Evolutionary conservation across 2,329 filamentous ascomycete genomes (phyloP).

Genomic region (Microdochium nivale): DNA sequence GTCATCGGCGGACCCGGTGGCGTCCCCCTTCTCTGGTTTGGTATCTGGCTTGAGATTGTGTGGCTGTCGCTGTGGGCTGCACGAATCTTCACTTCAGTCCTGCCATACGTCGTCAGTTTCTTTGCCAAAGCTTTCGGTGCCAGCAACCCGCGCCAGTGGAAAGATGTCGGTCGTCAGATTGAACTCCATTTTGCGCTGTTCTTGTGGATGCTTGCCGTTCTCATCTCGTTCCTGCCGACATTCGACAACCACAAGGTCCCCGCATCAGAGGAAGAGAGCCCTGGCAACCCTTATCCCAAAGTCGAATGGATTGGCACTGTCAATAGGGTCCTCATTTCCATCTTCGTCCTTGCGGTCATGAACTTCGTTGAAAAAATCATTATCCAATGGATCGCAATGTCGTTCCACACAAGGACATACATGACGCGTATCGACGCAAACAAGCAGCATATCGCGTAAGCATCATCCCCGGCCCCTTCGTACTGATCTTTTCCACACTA

Average conservation of each 20-base stretch:
- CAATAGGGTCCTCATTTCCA: constrained; percentile 76
- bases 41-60: constrained; percentile 88
- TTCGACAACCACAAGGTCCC: constrained; percentile 51
- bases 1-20: constrained; percentile 60
- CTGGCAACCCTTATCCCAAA: constrained; percentile 27
- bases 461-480: constrained; percentile 42
- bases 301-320: constrained; percentile 66
- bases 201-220: constrained; percentile 82
- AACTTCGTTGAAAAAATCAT: constrained; percentile 90
- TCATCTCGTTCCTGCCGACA: constrained; percentile 78
- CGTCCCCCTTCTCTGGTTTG: constrained; percentile 80
- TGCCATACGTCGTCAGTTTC: constrained; percentile 36
- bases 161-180: constrained; percentile 75
- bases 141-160: constrained; percentile 88
- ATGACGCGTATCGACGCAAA: constrained; percentile 85
- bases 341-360: constrained; percentile 72
- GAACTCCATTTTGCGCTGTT: constrained; percentile 82
- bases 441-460: constrained; percentile 69
- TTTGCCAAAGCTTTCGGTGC: constrained; percentile 67
- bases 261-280: constrained; percentile 27
- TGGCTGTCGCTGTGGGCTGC: constrained; percentile 87
- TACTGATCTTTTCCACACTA: constrained; percentile 30
- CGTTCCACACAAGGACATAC: constrained; percentile 87
- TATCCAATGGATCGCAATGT: constrained; percentile 89
- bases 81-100: constrained; percentile 41